Percentiles rank a stretch among this genome's conserved stretches.
These are phyloP conservation scores for Suillus plorans DNA, from an alignment of 768 basidiomycete species.

Conservation along the genomic window DNA sequence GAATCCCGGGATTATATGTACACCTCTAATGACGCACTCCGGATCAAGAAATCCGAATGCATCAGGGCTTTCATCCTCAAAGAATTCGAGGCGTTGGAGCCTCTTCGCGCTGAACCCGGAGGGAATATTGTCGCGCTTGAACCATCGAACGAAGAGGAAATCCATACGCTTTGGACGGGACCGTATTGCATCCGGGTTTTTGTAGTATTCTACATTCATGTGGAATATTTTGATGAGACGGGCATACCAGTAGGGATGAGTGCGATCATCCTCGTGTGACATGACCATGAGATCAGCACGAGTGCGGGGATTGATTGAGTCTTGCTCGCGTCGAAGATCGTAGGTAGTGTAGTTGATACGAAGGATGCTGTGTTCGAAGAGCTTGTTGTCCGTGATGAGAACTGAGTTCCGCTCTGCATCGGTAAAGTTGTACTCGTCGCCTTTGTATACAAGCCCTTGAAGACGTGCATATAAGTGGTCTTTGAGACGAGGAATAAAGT, in stretches of 20 bases:
- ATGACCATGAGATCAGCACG: slow-evolving; percentile 37
- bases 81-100: slow-evolving; percentile 40
- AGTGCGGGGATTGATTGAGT: slow-evolving; percentile 29
- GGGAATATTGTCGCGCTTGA: slow-evolving; percentile 24
- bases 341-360: slow-evolving; percentile 33
- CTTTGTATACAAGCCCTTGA: slow-evolving; percentile 9
- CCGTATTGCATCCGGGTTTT: not conserved
- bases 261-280: slow-evolving; percentile 16
- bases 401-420: slow-evolving; percentile 22
- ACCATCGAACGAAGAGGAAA: slow-evolving; percentile 45
- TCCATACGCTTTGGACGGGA: slow-evolving; percentile 26
- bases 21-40: slow-evolving; percentile 33
- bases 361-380: slow-evolving; percentile 33
- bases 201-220: slow-evolving; percentile 4
- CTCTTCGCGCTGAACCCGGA: slow-evolving; percentile 28
- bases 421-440: slow-evolving; percentile 19
- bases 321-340: slow-evolving; percentile 22
- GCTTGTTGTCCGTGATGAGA: slow-evolving; percentile 23
- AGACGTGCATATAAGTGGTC: slow-evolving; percentile 9
- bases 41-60: slow-evolving; percentile 52
- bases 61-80: slow-evolving; percentile 22
- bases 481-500: slow-evolving; percentile 26
- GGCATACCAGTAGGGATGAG: slow-evolving; percentile 40
- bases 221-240: slow-evolving; percentile 34
- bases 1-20: slow-evolving; percentile 46